Evolutionary conservation across 208 protist genomes (phyloP), one percentile per base, ranked within the genome.

Genomic region (Leishmania tropica): DNA sequence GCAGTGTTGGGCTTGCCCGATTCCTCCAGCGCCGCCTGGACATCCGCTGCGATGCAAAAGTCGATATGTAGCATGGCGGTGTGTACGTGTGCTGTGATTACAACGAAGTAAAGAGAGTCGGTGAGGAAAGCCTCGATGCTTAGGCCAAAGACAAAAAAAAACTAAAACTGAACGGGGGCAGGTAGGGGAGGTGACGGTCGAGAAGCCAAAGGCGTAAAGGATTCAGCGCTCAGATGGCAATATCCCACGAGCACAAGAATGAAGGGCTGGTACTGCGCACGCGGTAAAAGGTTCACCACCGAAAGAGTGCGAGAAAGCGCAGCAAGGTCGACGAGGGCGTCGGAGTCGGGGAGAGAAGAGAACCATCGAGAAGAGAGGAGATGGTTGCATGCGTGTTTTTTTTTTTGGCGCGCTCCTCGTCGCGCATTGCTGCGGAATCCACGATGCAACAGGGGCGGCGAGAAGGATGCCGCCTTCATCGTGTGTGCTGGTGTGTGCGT

Each of bases 21-120:
- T 79, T 89, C 86, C 42, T 86, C 81, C 13, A 96, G 85, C 35
- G 82, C 86, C 47, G 84, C 79, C 67, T 85, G 79, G 68, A 87
- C 84, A 35, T 81, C 83, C 0, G 81, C 47, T 58, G 92, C 88
- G 4, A 96, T 81, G 37, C 88, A 89, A 77, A 94, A 93, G 58
- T 92, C 88, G 45, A 96, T 85, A 42, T 81, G 87, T 6, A 93
- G 78, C 87, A 92, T 93, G 19, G 35, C 70, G 47, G 35, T 35
- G 31, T 28, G 13, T 70, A 11, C 4, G 54, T 7, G 58, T 68
- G 24, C 35, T 11, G n/a, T 10, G 19, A 5, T 1, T 10, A 48
- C 40, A 56, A 37, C 5, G 37, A 79, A 1, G 47, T 19, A 24
- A 17, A 54, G n/a, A 51, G 21, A 11, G 37, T 5, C 3, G 19